Base-by-base conservation (phyloP, 2,329 filamentous ascomycete species). In the Dichotomopilus funicola region DNA sequence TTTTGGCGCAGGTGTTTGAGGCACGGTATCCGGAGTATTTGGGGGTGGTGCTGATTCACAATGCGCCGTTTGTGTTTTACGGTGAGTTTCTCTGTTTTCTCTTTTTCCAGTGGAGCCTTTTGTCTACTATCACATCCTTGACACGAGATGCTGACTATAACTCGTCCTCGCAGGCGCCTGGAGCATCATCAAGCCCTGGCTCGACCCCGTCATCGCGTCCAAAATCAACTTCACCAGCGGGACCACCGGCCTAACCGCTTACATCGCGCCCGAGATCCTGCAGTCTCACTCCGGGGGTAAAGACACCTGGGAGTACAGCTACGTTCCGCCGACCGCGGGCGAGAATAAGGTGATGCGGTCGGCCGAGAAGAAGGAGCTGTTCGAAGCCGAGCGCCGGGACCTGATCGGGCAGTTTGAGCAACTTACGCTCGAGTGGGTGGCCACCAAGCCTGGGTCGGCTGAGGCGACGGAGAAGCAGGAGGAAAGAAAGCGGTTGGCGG, bases 151-250 rank as follows among this genome's bases (percentile, higher is more conserved):
- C 13, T 19, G 36, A 13, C 10, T 33, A 45, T n/a, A 6, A 42
- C 27, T 12, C n/a, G n/a, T 5, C n/a, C 51, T 11, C 2, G 8
- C 36, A 57, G 55, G 55, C 27, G 42, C 54, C 19, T 57, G 55
- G 55, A 57, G 33, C 13, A 51, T 57, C n/a, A 51, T 57, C 47
- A 45, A 48, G 34, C 55, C 55, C 41, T 57, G 55, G 55, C 48
- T 57, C 8, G 55, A 57, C 51, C 55, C 55, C 9, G 55, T 57
- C 31, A 54, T 57, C 33, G 55, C 55, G n/a, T 47, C 55, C 46
- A 57, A 57, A 36, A 57, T 57, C 51, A 54, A 57, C 47, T 57
- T 57, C 40, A 57, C 55, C 3, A 54, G 33, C 51, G 35, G 51
- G 36, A 51, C 42, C 36, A 11, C 6, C 10, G 51, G 49, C 41